Conservation (phyloP, 306 rosid species). For the Elaeagnus macrophylla region DNA sequence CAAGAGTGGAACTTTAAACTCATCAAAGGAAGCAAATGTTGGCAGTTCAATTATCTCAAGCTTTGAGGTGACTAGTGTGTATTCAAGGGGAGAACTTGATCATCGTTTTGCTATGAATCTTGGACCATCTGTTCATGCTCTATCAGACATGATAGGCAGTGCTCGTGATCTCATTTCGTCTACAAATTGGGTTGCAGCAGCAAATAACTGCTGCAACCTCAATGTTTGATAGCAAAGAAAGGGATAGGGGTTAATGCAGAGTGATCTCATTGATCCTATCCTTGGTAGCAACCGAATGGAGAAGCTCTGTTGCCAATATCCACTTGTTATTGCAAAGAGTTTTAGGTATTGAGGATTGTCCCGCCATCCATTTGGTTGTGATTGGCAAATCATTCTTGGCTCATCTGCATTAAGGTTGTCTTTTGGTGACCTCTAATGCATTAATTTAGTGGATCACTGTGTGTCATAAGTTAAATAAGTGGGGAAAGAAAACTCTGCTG, state of each 20-base stretch:
- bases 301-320: conserved; percentile 11
- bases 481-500: too few relatives aligned
- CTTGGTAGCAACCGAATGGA: conserved; percentile 43
- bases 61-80: conserved; percentile 73
- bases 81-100: conserved; percentile 40
- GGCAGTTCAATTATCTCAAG: conserved; percentile 52
- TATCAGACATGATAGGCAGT: conserved; percentile 42
- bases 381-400: conserved; percentile 78
- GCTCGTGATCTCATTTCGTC: conserved; percentile 48
- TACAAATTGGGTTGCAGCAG: conserved; percentile 71
- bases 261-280: conserved; percentile 21
- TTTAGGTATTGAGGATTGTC: conserved; percentile 23
- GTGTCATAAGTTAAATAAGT: too few relatives aligned
- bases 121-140: conserved; percentile 34
- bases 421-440: conserved; percentile 10
- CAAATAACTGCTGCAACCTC: conserved; percentile 59
- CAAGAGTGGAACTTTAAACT: conserved; percentile 53
- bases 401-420: conserved; percentile 26
- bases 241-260: conserved; percentile 29
- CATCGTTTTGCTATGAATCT: conserved; percentile 44
- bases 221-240: conserved; percentile 39
- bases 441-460: conserved; percentile 8
- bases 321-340: conserved; percentile 16
- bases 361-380: conserved; percentile 42
- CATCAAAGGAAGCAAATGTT: conserved; percentile 55